A percentile compares a stretch with the other conserved stretches of the same genome.
phyloP scores from a whole-genome alignment of 208 protist genomes.

The Acanthamoeba sp. region DNA sequence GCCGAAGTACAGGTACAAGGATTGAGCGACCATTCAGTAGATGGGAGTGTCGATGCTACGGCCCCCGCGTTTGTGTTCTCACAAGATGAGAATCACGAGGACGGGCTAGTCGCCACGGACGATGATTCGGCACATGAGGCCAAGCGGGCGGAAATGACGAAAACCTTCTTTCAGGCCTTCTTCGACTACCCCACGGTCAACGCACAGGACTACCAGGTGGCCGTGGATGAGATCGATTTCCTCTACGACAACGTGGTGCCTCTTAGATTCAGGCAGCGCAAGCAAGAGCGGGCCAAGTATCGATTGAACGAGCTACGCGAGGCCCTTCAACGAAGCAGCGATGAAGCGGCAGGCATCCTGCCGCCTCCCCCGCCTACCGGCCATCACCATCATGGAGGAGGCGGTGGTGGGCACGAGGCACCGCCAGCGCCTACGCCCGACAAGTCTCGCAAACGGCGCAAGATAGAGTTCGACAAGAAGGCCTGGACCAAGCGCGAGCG shows the following conservation, averaged over 20 bases:
- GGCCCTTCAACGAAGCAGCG: neutral
- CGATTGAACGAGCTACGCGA: slow-evolving; percentile 27
- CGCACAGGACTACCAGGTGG: slow-evolving; percentile 32
- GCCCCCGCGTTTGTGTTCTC: slow-evolving; percentile 1
- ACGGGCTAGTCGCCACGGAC: neutral
- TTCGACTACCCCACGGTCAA: slow-evolving; percentile 20
- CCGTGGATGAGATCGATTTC: slow-evolving; percentile 30
- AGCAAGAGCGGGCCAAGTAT: slow-evolving; percentile 45
- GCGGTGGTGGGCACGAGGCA: neutral
- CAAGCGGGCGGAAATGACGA: slow-evolving; percentile 39
- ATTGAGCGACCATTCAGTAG: too few species aligned
- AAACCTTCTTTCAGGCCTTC: slow-evolving; percentile 53
- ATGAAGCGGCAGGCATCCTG: neutral
- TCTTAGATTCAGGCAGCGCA: neutral
- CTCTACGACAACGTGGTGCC: slow-evolving; percentile 49
- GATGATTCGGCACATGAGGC: slow-evolving; percentile 1
- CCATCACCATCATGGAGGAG: neutral
- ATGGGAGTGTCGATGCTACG: too few species aligned
- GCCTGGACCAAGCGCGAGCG: slow-evolving; percentile 30
- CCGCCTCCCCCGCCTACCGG: neutral
- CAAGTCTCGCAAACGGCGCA: slow-evolving; percentile 26
- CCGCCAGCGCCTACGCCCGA: neutral
- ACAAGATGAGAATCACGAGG: neutral
- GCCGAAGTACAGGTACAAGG: neutral
- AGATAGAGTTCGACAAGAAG: slow-evolving; percentile 61